These are phyloP conservation scores for Raffaelea albimanens DNA, from an alignment of 2,329 filamentous ascomycete species.

Conservation along the genomic window DNA sequence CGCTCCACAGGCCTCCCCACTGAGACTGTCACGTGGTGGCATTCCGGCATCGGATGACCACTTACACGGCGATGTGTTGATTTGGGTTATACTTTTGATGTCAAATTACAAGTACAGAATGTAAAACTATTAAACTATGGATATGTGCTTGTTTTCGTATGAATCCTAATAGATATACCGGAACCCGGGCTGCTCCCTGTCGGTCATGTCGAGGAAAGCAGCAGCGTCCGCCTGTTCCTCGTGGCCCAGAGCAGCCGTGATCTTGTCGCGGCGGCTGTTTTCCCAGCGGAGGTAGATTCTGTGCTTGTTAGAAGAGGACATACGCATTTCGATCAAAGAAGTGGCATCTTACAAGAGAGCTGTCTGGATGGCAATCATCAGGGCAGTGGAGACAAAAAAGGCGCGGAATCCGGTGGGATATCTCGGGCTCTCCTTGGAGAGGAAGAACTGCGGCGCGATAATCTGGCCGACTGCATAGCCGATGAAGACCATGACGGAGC, in stretches of 20 bases:
- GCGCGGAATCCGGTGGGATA: slow-evolving; percentile 57
- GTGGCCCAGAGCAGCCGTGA: slow-evolving; percentile 2
- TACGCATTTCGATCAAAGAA: too few relatives aligned
- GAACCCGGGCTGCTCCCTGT: slow-evolving; percentile 9
- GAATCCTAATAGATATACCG: slow-evolving; percentile 6
- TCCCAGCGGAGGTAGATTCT: slow-evolving; percentile 29
- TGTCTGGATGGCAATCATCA: slow-evolving; percentile 37
- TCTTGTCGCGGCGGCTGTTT: slow-evolving; percentile 3
- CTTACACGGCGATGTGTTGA: too few relatives aligned
- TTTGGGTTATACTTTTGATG: too few relatives aligned
- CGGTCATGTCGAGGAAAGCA: slow-evolving; percentile 6
- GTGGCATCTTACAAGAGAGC: not conserved
- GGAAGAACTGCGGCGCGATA: slow-evolving; percentile 37
- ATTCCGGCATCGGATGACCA: too few relatives aligned
- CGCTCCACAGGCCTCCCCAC: too few relatives aligned
- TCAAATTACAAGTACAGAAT: too few relatives aligned
- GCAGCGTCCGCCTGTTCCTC: slow-evolving; percentile 5
- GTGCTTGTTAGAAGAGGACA: too few relatives aligned
- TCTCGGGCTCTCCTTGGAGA: slow-evolving; percentile 43
- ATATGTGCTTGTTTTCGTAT: too few relatives aligned
- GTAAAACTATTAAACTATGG: too few relatives aligned
- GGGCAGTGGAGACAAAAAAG: slow-evolving; percentile 52
- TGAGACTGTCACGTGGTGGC: too few relatives aligned
- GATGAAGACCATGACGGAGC: slow-evolving; percentile 55
- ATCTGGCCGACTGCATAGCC: slow-evolving; percentile 50